phyloP scores from a whole-genome alignment of 306 rosid species.

The Lithocarpus polystachyus region DNA sequence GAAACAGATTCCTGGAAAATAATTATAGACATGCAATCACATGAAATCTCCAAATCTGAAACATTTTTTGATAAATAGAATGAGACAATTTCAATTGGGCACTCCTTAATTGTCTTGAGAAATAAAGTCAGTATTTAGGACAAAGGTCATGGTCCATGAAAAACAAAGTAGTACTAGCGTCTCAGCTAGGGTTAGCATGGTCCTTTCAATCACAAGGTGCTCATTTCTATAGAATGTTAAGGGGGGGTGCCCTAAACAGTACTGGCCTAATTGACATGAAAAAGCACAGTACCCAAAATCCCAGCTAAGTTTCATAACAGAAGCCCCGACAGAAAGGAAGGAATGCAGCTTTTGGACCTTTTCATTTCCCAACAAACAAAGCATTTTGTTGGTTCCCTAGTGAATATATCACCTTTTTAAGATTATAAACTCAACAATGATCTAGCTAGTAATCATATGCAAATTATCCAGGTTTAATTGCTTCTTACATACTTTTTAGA shows the following conservation, averaged over 20 bases:
- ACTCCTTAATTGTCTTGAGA: neutral
- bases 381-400: conserved; percentile 50
- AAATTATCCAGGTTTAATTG: conserved; percentile 38
- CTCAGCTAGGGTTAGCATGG: conserved; percentile 34
- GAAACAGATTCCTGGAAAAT: conserved; percentile 64
- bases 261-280: conserved; percentile 45
- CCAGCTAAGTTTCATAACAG: conserved; percentile 63
- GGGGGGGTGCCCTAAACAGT: conserved; percentile 24
- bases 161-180: conserved; percentile 29
- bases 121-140: conserved; percentile 14
- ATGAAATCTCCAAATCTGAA: conserved; percentile 17
- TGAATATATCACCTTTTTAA: conserved; percentile 16
- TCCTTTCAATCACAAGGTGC: conserved; percentile 37
- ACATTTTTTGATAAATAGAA: too few relatives aligned
- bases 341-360: conserved; percentile 82
- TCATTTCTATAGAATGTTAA: conserved; percentile 27
- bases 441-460: conserved; percentile 34
- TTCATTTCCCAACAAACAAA: conserved; percentile 84
- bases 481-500: conserved; percentile 21
- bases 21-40: conserved; percentile 26
- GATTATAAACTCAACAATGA: neutral
- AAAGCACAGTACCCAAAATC: conserved; percentile 72
- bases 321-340: conserved; percentile 94
- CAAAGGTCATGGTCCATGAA: conserved; percentile 24
- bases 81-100: neutral